phyloP scores from a whole-genome alignment of 2,329 filamentous ascomycete genomes.

The Microcyclospora tardicrescens region DNA sequence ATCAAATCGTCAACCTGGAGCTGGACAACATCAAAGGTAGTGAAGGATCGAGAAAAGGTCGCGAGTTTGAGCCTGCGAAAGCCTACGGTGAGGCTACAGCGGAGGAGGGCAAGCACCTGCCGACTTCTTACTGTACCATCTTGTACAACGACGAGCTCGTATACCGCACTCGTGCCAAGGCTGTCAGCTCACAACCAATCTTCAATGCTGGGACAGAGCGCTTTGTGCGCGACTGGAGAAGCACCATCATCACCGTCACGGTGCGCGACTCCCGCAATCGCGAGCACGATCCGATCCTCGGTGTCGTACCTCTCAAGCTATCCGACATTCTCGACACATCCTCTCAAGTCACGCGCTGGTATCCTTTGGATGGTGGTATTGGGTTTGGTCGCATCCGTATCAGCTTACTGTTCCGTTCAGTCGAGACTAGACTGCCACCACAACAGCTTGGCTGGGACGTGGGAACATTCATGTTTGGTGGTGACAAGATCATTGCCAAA shows the following conservation, averaged over 20 bases:
- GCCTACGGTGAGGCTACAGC: slow-evolving; percentile 75
- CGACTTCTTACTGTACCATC: slow-evolving; percentile 89
- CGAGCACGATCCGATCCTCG: slow-evolving; percentile 88
- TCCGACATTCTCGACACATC: slow-evolving; percentile 78
- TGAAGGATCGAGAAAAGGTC: slow-evolving; percentile 64
- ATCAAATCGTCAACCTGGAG: slow-evolving; percentile 91
- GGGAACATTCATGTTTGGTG: slow-evolving; percentile 80
- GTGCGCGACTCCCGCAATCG: slow-evolving; percentile 81
- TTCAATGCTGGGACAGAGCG: slow-evolving; percentile 94
- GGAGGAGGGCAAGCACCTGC: slow-evolving; percentile 65
- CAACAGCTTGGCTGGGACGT: slow-evolving; percentile 86
- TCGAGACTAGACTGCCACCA: slow-evolving; percentile 76
- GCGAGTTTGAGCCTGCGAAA: slow-evolving; percentile 80
- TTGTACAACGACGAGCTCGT: slow-evolving; percentile 76
- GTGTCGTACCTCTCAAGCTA: slow-evolving; percentile 77
- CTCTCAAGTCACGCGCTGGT: slow-evolving; percentile 83
- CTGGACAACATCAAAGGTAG: slow-evolving; percentile 84
- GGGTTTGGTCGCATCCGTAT: slow-evolving; percentile 80
- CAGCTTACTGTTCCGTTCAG: slow-evolving; percentile 76
- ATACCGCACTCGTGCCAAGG: slow-evolving; percentile 91
- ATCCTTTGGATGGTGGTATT: slow-evolving; percentile 88
- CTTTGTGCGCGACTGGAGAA: slow-evolving; percentile 88
- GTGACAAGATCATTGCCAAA: slow-evolving; percentile 52
- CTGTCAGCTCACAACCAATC: slow-evolving; percentile 85
- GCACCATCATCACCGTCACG: slow-evolving; percentile 70